Evolutionary conservation across 116 monocot species (phyloP).

Genomic region (Phalaenopsis hybrid): DNA sequence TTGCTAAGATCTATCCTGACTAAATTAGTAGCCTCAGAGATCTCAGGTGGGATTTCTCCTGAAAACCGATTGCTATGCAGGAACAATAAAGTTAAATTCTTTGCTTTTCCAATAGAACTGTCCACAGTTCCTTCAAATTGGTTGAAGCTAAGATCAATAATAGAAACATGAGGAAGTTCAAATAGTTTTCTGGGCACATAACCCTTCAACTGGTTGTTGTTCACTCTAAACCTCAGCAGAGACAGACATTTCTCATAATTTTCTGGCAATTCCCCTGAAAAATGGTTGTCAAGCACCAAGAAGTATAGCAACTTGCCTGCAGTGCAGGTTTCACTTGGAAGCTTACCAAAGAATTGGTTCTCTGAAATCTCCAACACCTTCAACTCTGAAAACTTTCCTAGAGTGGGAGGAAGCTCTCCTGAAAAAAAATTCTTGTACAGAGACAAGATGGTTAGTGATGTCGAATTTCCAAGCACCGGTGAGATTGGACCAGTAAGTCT

Average conservation of each 20-base stretch:
- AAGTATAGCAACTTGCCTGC: slow-evolving; percentile 54
- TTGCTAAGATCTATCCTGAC: slow-evolving; percentile 86
- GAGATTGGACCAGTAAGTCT: slow-evolving; percentile 65
- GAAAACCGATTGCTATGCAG: slow-evolving; percentile 56
- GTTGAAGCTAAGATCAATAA: slow-evolving; percentile 75
- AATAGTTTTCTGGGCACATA: slow-evolving; percentile 43
- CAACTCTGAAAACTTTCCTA: slow-evolving; percentile 55
- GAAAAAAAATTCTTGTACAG: slow-evolving; percentile 64
- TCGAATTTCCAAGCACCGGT: slow-evolving; percentile 59
- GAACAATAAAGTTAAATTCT: slow-evolving; percentile 69
- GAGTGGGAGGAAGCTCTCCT: slow-evolving; percentile 46
- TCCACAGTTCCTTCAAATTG: slow-evolving; percentile 50
- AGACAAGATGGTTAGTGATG: slow-evolving; percentile 53
- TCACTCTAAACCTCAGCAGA: slow-evolving; percentile 71
- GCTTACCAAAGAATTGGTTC: slow-evolving; percentile 58
- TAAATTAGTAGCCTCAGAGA: slow-evolving; percentile 40
- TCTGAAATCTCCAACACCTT: slow-evolving; percentile 74
- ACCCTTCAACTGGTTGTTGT: slow-evolving; percentile 55
- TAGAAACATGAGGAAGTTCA: slow-evolving; percentile 64
- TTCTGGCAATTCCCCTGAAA: slow-evolving; percentile 56
- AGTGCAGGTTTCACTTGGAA: slow-evolving; percentile 54
- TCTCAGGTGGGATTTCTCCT: slow-evolving; percentile 47
- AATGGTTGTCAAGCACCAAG: slow-evolving; percentile 57
- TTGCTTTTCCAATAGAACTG: slow-evolving; percentile 48
- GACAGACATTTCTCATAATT: slow-evolving; percentile 39